Percentiles rank a stretch among this genome's conserved stretches.
phyloP scores from a whole-genome alignment of 192 early-diverging fungal species.

The Pilobolus umbonatus region DNA sequence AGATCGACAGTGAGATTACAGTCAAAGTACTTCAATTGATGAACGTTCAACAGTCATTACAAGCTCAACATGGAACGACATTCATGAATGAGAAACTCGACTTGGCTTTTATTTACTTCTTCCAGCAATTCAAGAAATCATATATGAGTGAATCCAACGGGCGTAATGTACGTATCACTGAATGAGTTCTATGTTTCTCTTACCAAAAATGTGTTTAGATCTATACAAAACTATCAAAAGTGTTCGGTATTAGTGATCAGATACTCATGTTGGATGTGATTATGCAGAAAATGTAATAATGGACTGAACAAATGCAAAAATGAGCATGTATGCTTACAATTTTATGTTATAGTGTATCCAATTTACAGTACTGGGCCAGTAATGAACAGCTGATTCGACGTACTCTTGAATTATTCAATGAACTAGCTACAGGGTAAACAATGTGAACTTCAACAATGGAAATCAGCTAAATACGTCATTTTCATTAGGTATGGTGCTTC shows the following conservation, averaged over 20 bases:
- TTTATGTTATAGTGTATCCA: conserved; percentile 45
- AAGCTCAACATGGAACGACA: conserved; percentile 42
- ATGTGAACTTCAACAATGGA: not conserved
- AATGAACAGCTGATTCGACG: conserved; percentile 52
- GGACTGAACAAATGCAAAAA: conserved; percentile 25
- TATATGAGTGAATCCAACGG: conserved; percentile 74
- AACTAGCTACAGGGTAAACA: conserved; percentile 61
- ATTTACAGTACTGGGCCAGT: conserved; percentile 57
- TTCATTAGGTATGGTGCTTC: conserved; percentile 62
- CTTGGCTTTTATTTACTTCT: conserved; percentile 76
- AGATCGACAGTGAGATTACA: conserved; percentile 70
- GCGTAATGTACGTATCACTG: conserved; percentile 29
- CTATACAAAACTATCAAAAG: conserved; percentile 57
- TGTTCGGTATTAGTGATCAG: conserved; percentile 66
- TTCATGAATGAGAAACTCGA: conserved; percentile 65
- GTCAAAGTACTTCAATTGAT: conserved; percentile 66
- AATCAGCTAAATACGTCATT: not conserved
- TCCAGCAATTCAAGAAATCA: conserved; percentile 69
- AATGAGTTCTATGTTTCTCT: not conserved
- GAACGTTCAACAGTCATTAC: conserved; percentile 58
- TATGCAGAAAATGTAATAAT: conserved; percentile 57
- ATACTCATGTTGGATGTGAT: conserved; percentile 55
- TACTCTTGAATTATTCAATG: conserved; percentile 71
- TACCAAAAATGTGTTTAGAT: conserved; percentile 36
- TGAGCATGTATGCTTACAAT: not conserved